These are phyloP conservation scores for Plasmodium coatneyi DNA, from an alignment of 169 alveolate genomes.

Conservation along the genomic window DNA sequence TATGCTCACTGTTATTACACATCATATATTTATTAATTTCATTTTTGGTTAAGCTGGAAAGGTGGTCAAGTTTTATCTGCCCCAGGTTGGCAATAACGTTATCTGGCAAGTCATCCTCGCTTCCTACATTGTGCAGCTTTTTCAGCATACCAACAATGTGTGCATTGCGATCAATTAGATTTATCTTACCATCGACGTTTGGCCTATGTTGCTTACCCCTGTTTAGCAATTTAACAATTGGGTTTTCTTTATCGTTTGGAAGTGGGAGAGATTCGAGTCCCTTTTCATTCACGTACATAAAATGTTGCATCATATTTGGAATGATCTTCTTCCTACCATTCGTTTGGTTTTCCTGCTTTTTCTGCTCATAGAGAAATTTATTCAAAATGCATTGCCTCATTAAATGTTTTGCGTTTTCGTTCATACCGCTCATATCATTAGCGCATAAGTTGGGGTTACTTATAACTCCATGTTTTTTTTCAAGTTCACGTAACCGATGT, in stretches of 20 bases:
- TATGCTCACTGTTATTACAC: not conserved
- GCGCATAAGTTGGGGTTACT: not conserved
- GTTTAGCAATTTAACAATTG: not conserved
- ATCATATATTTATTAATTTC: not conserved
- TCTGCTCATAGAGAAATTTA: conserved; percentile 29
- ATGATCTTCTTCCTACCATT: not conserved
- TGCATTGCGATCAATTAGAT: not conserved
- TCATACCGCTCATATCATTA: not conserved
- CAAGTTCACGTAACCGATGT: conserved; percentile 2
- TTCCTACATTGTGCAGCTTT: not conserved
- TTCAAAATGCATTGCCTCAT: not conserved
- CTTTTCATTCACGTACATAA: not conserved
- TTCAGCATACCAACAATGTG: not conserved
- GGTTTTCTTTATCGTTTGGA: not conserved
- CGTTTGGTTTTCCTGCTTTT: not conserved
- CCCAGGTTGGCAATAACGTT: not conserved
- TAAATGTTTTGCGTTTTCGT: conserved; percentile 5
- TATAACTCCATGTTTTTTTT: conserved; percentile 13
- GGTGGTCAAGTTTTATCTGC: not conserved
- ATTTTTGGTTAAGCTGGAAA: not conserved
- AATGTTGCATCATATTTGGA: not conserved
- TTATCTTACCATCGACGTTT: not conserved
- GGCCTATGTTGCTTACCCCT: not conserved
- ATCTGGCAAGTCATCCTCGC: not conserved
- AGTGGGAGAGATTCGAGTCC: not conserved